Conservation (phyloP, 768 basidiomycete genomes). For the Cystofilobasidium macerans region DNA sequence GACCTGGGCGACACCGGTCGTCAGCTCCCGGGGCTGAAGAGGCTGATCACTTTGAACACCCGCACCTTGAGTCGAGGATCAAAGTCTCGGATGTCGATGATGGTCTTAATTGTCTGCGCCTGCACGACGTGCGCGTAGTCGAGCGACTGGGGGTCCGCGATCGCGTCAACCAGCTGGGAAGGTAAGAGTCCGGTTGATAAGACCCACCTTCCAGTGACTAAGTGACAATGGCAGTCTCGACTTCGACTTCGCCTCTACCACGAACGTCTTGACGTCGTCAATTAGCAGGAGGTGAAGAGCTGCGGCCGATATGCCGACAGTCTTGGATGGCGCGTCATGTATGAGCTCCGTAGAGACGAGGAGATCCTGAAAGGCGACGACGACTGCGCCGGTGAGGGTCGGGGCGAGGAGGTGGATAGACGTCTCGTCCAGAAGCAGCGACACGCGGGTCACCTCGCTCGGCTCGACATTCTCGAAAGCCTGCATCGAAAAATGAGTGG, state of each 20-base stretch:
- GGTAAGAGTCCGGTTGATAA: no score
- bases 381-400: conserved; percentile 46
- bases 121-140: conserved; percentile 32
- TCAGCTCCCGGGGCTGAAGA: no score
- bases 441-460: conserved; percentile 65
- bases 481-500: conserved; percentile 36
- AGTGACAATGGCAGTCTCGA: conserved; percentile 30
- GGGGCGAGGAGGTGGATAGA: conserved; percentile 54
- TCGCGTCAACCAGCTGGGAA: no score
- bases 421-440: conserved; percentile 55
- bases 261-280: conserved; percentile 44
- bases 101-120: conserved; percentile 23
- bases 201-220: conserved; percentile 28
- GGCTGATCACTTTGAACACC: background rate
- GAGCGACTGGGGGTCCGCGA: no score
- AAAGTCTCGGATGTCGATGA: conserved; percentile 10
- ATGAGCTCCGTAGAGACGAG: conserved; percentile 64
- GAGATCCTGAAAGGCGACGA: conserved; percentile 54
- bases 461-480: conserved; percentile 90
- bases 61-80: conserved; percentile 29
- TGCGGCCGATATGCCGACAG: conserved; percentile 46
- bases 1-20: conserved; percentile 7
- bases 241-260: conserved; percentile 23
- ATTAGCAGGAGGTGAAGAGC: conserved; percentile 48
- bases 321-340: conserved; percentile 52